Percentiles rank a stretch among this genome's conserved stretches.
Evolutionary conservation across 2,329 filamentous ascomycete genomes (phyloP).

Genomic region (Diaporthe capsici): DNA sequence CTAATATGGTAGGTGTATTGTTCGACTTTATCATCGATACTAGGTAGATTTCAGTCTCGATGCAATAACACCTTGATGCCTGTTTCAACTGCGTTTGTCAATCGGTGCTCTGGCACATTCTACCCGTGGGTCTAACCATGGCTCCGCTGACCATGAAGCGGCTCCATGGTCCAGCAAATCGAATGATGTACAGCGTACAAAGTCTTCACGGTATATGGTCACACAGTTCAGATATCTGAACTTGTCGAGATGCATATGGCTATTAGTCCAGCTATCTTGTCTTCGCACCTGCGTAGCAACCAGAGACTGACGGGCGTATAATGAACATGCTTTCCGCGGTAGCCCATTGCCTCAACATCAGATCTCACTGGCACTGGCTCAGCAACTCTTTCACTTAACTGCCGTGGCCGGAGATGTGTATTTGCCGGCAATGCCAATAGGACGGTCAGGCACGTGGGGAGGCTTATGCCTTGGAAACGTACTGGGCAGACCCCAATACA

Average conservation of each 20-base stretch:
- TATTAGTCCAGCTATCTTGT: neutral
- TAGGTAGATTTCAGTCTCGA: neutral
- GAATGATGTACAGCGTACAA: too few relatives aligned
- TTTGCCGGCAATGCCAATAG: neutral
- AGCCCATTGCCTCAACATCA: neutral
- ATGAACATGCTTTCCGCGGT: neutral
- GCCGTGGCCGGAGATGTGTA: neutral
- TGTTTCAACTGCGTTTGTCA: neutral
- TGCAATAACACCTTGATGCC: neutral
- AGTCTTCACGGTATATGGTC: neutral
- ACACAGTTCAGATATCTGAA: neutral
- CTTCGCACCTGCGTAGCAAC: neutral
- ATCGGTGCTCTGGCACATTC: neutral
- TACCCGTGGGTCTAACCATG: neutral
- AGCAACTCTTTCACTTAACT: neutral
- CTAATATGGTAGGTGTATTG: neutral
- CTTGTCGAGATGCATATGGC: neutral
- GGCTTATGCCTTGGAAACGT: conserved; percentile 1
- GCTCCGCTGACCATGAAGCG: too few relatives aligned
- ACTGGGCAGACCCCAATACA: conserved; percentile 2
- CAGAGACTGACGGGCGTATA: neutral
- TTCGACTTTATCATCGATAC: neutral
- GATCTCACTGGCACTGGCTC: too few relatives aligned
- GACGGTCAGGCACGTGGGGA: neutral
- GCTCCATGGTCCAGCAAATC: neutral